These are phyloP conservation scores for Ophiocordyceps camponoti-floridani DNA, from an alignment of 2,329 filamentous ascomycete genomes.

Conservation along the genomic window DNA sequence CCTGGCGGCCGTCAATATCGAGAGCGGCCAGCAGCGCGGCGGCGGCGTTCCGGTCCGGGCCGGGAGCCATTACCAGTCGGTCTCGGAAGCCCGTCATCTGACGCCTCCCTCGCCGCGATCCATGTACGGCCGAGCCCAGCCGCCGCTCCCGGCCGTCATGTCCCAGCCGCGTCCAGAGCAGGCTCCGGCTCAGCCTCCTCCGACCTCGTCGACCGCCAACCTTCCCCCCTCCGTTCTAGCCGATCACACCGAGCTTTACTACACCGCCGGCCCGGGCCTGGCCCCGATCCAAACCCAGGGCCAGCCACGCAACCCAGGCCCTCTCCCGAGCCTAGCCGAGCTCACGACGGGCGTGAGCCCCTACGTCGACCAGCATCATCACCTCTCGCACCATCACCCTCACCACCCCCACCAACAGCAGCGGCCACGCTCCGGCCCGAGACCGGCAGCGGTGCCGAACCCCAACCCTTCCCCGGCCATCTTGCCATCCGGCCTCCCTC, in stretches of 20 bases:
- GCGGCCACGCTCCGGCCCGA: not conserved
- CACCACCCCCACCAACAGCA: not conserved
- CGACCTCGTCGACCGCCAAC: not conserved
- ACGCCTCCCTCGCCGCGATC: conserved; percentile 20
- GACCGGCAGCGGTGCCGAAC: not conserved
- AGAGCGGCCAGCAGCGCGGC: conserved; percentile 19
- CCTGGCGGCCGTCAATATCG: conserved; percentile 37
- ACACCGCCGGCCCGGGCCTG: conserved; percentile 22
- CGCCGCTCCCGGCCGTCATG: not conserved
- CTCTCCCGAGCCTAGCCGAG: conserved; percentile 43
- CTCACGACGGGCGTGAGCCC: conserved; percentile 45
- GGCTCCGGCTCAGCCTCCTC: too few species aligned
- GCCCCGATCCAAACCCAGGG: conserved; percentile 33
- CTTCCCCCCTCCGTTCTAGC: conserved; percentile 10
- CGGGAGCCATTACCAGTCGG: conserved; percentile 21
- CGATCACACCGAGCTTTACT: conserved; percentile 14
- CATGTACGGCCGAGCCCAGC: conserved; percentile 16
- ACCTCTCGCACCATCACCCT: not conserved
- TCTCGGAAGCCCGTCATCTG: conserved; percentile 20
- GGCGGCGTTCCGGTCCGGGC: conserved; percentile 12
- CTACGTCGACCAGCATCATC: conserved; percentile 22
- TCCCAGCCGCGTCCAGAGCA: not conserved
- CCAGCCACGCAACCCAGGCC: conserved; percentile 20
- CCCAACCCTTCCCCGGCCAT: not conserved
- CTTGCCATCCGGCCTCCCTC: conserved; percentile 5